phyloP scores from a whole-genome alignment of 495 filamentous ascomycete genomes.

The Pseudotulostoma volvatum region DNA sequence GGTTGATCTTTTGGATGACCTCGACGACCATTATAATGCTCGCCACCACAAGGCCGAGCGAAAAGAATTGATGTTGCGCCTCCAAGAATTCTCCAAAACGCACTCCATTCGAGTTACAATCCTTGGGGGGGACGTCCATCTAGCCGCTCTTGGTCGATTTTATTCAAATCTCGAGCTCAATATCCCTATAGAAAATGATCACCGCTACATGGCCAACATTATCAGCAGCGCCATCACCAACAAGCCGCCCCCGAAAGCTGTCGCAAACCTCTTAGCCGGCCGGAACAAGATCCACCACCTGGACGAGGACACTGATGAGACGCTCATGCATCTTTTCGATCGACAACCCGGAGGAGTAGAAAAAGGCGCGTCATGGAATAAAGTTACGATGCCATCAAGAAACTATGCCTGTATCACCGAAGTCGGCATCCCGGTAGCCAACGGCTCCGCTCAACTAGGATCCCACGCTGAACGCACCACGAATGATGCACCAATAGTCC shows the following conservation, averaged over 20 bases:
- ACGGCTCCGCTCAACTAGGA: conserved; percentile 4
- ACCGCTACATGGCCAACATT: conserved; percentile 59
- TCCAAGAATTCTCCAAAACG: conserved; percentile 54
- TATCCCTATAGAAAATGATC: conserved; percentile 45
- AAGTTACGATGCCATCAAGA: conserved; percentile 76
- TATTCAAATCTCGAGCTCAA: conserved; percentile 49
- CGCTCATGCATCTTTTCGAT: conserved; percentile 72
- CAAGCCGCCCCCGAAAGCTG: conserved; percentile 75
- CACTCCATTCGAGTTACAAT: conserved; percentile 71
- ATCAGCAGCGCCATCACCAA: conserved; percentile 76
- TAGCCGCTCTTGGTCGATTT: conserved; percentile 59
- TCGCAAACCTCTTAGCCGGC: conserved; percentile 73
- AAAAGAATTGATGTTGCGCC: conserved; percentile 49
- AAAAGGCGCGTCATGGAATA: conserved; percentile 55
- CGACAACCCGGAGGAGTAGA: conserved; percentile 54
- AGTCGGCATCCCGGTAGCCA: conserved; percentile 18
- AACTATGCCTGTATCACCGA: conserved; percentile 81
- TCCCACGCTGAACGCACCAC: conserved; percentile 8
- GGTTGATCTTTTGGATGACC: conserved; percentile 79
- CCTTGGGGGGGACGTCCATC: conserved; percentile 64
- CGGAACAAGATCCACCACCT: conserved; percentile 88
- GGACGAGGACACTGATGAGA: conserved; percentile 74
- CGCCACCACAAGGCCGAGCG: conserved; percentile 83
- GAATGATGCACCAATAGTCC: conserved; percentile 6
- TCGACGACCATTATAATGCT: conserved; percentile 92